Conservation (phyloP, 2,329 filamentous ascomycete genomes). For the Coniochaeta prunicola region DNA sequence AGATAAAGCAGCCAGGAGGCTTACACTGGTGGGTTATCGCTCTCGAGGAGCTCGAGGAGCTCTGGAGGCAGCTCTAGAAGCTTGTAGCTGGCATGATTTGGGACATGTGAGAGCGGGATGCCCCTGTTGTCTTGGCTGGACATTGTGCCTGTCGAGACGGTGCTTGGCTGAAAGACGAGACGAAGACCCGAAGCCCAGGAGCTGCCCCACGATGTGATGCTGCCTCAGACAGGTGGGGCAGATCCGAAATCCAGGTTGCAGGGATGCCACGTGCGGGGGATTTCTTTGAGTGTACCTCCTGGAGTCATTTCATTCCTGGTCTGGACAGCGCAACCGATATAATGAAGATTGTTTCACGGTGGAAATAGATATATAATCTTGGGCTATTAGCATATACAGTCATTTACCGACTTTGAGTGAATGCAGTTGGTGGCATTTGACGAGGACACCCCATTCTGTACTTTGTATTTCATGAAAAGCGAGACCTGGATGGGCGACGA, state of each 20-base stretch:
- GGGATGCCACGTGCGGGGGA: neutral
- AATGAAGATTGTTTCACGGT: neutral
- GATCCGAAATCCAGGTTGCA: neutral
- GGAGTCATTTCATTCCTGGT: neutral
- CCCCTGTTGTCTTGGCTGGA: conserved; percentile 37
- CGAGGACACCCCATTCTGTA: neutral
- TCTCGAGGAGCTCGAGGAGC: conserved; percentile 47
- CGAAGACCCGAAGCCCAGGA: neutral
- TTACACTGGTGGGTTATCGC: conserved; percentile 44
- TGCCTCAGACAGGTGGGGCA: neutral
- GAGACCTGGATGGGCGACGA: neutral
- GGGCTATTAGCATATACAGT: too few species aligned
- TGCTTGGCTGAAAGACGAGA: neutral
- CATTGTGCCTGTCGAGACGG: conserved; percentile 19
- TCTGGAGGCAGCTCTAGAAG: conserved; percentile 57
- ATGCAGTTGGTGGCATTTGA: neutral
- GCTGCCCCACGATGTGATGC: neutral
- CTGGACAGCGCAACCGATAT: neutral
- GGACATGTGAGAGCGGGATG: conserved; percentile 43
- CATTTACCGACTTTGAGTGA: neutral
- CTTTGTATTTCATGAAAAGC: neutral
- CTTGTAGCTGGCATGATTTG: conserved; percentile 45
- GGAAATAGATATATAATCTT: too few species aligned
- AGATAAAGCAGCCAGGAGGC: neutral
- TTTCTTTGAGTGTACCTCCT: neutral